Conservation (phyloP, 1,139 yeast genomes). For the Suhomyces terraborum region DNA sequence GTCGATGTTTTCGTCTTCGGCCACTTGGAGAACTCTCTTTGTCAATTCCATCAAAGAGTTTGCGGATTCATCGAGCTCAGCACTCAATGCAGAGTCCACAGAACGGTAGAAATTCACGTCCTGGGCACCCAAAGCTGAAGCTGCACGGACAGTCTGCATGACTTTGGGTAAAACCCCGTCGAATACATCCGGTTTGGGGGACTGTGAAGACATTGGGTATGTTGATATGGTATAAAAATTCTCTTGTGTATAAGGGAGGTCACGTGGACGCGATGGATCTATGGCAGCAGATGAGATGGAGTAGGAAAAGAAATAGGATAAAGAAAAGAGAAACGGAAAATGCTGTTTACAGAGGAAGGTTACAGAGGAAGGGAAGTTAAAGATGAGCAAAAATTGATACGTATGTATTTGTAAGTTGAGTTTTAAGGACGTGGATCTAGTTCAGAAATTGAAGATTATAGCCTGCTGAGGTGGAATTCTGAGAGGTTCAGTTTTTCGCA, state of each 20-base stretch:
- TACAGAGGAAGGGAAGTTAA: neutral
- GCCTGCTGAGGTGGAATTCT: no score
- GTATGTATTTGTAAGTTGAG: no score
- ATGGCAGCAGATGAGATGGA: neutral
- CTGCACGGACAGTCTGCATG: slow-evolving; percentile 62
- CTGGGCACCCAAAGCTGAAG: slow-evolving; percentile 73
- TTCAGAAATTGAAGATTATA: no score
- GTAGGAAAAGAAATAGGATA: neutral
- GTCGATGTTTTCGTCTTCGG: slow-evolving; percentile 36
- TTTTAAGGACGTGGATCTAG: no score
- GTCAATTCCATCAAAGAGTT: slow-evolving; percentile 51
- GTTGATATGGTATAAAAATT: slow-evolving; percentile 3
- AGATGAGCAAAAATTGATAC: no score
- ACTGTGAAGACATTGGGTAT: slow-evolving; percentile 5
- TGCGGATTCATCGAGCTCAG: slow-evolving; percentile 46
- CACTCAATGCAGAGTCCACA: slow-evolving; percentile 55
- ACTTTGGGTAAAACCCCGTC: slow-evolving; percentile 42
- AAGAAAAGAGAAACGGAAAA: neutral
- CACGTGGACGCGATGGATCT: slow-evolving; percentile 7
- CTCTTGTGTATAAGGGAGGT: neutral
- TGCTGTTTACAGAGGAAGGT: no score
- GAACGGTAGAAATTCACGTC: slow-evolving; percentile 77
- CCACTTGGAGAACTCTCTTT: slow-evolving; percentile 48
- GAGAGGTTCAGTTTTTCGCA: no score
- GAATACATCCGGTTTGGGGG: slow-evolving; percentile 18